Base-by-base conservation (phyloP, 2,329 filamentous ascomycete species). In the Delphinella strobiligena region DNA sequence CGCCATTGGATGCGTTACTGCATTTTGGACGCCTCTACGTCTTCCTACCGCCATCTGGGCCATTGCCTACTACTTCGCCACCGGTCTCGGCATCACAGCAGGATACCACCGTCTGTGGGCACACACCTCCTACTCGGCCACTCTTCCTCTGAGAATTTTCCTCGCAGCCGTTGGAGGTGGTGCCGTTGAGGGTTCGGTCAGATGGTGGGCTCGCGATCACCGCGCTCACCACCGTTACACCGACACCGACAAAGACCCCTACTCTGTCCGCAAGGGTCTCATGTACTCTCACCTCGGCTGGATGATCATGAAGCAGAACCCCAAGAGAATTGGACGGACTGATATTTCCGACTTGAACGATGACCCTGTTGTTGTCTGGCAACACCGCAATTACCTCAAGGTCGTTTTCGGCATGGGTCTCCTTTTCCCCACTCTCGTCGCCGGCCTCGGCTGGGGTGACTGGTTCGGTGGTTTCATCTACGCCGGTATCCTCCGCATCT, bases 301-400 rank as follows among this genome's bases (percentile, higher is more conserved):
- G 85, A 91, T 93, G 83, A 64, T 93, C 55, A 78, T 93, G 73
- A 89, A 89, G 72, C 85, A 93, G 68, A 89, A 93, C 68, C 83
- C 84, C 49, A 89, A 89, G 73, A 74, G 81, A 47, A 84, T 86
- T 54, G 86, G 86, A 54, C 82, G 85, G 46, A 88, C 83, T 61
- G 85, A 93, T 53, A 91, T 93, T 55, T 80, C 81, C 53, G 86
- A 93, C 55, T 68, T 93, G 51, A 91, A 91, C 66, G 82, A 89
- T 60, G 84, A 91, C 55, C 70, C 80, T 36, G 75, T 93, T 44
- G 85, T 93, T 32, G 74, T 88, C 51, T 91, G 80, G 80, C 85
- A 93, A 65, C 85, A 93, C 71, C 78, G 76, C 59, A 74, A 93
- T 69, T 93, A 86, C 66, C 71, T 91, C 61, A 85, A 83, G 71